phyloP scores from a whole-genome alignment of 1,139 yeast genomes.

The Schizosaccharomyces versatilis region DNA sequence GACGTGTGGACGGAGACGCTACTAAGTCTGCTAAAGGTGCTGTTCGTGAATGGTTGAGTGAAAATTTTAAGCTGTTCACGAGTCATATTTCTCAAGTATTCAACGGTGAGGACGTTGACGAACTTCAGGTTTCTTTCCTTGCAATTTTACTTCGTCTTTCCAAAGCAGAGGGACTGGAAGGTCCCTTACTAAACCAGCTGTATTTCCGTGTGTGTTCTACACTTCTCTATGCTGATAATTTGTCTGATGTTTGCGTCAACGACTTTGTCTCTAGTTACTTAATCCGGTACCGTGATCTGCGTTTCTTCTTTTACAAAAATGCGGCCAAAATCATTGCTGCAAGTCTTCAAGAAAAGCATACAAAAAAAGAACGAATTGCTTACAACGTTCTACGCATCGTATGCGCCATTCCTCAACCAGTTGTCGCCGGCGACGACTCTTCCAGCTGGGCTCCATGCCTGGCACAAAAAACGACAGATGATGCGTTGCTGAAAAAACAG shows the following conservation, averaged over 20 bases:
- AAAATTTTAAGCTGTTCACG: slow-evolving; percentile 38
- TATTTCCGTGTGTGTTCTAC: slow-evolving; percentile 35
- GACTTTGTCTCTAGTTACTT: slow-evolving; percentile 41
- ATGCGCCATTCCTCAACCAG: slow-evolving; percentile 6
- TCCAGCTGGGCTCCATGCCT: slow-evolving; percentile 4
- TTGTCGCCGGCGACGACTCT: slow-evolving; percentile 9
- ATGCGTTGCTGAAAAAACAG: slow-evolving; percentile 24
- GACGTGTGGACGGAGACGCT: slow-evolving; percentile 16
- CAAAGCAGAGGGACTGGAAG: slow-evolving; percentile 30
- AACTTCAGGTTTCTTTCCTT: slow-evolving; percentile 37
- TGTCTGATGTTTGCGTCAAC: slow-evolving; percentile 28
- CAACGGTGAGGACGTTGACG: slow-evolving; percentile 18
- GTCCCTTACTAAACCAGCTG: slow-evolving; percentile 18
- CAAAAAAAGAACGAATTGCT: slow-evolving; percentile 3
- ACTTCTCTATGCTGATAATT: slow-evolving; percentile 11
- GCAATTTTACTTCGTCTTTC: slow-evolving; percentile 43
- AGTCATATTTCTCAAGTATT: slow-evolving; percentile 23
- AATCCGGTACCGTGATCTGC: slow-evolving; percentile 22
- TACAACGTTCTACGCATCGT: neutral
- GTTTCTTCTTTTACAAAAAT: slow-evolving; percentile 15
- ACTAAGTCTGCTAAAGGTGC: slow-evolving; percentile 19
- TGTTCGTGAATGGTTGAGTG: slow-evolving; percentile 32
- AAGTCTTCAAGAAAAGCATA: slow-evolving; percentile 1
- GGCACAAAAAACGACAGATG: slow-evolving; percentile 8
- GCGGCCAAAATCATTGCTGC: slow-evolving; percentile 5